Evolutionary conservation across 768 basidiomycete species (phyloP).

Genomic region (Collybia mongolica): DNA sequence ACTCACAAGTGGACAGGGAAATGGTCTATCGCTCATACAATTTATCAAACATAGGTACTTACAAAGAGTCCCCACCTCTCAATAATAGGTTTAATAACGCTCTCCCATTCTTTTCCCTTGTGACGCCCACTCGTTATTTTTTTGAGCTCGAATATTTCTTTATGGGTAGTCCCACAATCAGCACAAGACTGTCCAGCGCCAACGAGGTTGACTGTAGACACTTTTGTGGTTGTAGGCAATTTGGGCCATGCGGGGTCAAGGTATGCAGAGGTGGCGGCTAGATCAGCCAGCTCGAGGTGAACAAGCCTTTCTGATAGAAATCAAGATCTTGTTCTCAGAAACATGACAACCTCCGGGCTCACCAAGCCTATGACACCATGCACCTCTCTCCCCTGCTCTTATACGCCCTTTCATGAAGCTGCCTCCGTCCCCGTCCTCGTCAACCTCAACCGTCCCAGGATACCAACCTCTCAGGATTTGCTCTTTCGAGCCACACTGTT

Average conservation of each 20-base stretch:
- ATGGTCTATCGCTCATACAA: too few species aligned
- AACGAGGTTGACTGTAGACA: constrained; percentile 18
- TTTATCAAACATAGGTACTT: too few species aligned
- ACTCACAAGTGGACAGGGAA: too few species aligned
- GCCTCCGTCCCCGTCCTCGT: constrained; percentile 30
- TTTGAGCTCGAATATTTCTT: constrained; percentile 77
- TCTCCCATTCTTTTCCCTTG: constrained; percentile 71
- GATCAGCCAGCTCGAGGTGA: constrained; percentile 77
- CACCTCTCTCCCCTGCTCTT: constrained; percentile 56
- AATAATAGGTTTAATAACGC: constrained; percentile 71
- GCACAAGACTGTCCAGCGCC: constrained; percentile 29
- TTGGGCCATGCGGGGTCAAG: constrained; percentile 49
- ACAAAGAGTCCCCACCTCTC: constrained; percentile 77
- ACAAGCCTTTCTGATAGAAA: constrained; percentile 59
- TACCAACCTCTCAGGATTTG: constrained; percentile 74
- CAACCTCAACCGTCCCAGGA: constrained; percentile 52
- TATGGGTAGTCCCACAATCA: constrained; percentile 56
- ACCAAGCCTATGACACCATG: constrained; percentile 69
- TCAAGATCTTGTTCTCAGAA: not conserved
- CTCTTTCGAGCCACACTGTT: constrained; percentile 77
- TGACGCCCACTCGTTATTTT: constrained; percentile 51
- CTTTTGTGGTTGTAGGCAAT: constrained; percentile 18
- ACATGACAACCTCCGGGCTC: constrained; percentile 1
- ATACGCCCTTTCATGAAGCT: constrained; percentile 69
- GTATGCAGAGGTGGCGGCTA: constrained; percentile 58